These are phyloP conservation scores for Epichloe amarillans DNA, from an alignment of 2,329 filamentous ascomycete genomes.

Conservation along the genomic window DNA sequence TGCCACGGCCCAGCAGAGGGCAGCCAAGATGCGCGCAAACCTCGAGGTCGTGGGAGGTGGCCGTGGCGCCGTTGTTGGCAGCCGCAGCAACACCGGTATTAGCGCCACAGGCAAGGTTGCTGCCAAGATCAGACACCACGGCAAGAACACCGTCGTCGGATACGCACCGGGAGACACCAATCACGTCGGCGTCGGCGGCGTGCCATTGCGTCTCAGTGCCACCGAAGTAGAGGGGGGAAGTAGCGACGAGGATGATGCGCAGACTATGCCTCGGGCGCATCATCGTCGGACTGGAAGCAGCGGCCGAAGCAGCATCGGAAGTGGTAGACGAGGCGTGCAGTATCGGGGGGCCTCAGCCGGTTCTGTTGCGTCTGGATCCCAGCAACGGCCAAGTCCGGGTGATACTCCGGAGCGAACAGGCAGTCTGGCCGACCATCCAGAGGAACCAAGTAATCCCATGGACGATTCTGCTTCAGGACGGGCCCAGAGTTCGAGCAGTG, in stretches of 20 bases:
- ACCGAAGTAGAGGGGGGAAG: slow-evolving; percentile 91
- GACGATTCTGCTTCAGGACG: slow-evolving; percentile 33
- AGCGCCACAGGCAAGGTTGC: slow-evolving; percentile 52
- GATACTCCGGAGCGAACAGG: slow-evolving; percentile 42
- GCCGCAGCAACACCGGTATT: slow-evolving; percentile 49
- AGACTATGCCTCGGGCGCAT: slow-evolving; percentile 34
- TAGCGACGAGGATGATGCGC: slow-evolving; percentile 57
- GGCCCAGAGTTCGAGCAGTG: slow-evolving; percentile 38
- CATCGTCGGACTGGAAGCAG: slow-evolving; percentile 65
- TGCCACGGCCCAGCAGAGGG: slow-evolving; percentile 66
- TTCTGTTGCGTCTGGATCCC: slow-evolving; percentile 25
- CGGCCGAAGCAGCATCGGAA: slow-evolving; percentile 54
- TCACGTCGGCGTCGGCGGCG: slow-evolving; percentile 60
- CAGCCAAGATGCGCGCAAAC: slow-evolving; percentile 75
- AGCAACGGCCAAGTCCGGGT: slow-evolving; percentile 32
- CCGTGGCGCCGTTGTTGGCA: slow-evolving; percentile 24
- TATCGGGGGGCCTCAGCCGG: slow-evolving; percentile 40
- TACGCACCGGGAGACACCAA: slow-evolving; percentile 62
- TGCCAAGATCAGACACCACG: slow-evolving; percentile 80
- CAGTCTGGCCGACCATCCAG: slow-evolving; percentile 33
- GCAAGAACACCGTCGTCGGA: slow-evolving; percentile 63
- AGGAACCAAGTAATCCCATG: slow-evolving; percentile 12
- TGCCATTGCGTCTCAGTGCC: slow-evolving; percentile 85
- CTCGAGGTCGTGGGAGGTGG: slow-evolving; percentile 63
- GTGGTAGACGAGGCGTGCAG: slow-evolving; percentile 32